Percentiles rank a stretch among this genome's conserved stretches.
These are phyloP conservation scores for Hyphopichia burtonii DNA, from an alignment of 1,139 yeast species.

Conservation along the genomic window DNA sequence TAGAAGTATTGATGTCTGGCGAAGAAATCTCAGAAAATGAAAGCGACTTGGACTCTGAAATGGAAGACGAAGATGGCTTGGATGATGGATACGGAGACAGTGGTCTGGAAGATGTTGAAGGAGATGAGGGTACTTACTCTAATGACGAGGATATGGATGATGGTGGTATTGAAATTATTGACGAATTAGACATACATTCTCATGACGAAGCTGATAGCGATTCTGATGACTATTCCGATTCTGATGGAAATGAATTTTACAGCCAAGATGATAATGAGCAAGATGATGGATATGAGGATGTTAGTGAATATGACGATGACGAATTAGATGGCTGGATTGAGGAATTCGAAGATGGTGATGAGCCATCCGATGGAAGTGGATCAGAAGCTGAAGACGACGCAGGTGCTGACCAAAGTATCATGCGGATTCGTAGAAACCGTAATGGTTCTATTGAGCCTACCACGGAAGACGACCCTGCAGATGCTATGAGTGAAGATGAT, in stretches of 20 bases:
- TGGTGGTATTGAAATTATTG: slow-evolving; percentile 42
- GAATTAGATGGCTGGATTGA: slow-evolving; percentile 48
- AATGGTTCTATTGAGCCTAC: slow-evolving; percentile 1
- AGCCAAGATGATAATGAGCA: slow-evolving; percentile 29
- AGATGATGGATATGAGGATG: slow-evolving; percentile 25
- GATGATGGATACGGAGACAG: slow-evolving; percentile 10
- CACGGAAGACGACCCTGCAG: slow-evolving; percentile 1
- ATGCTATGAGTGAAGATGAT: slow-evolving; percentile 20
- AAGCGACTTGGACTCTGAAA: slow-evolving; percentile 15
- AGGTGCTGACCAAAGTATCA: neutral
- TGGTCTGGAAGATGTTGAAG: slow-evolving; percentile 12
- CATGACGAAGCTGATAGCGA: slow-evolving; percentile 11
- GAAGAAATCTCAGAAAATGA: slow-evolving; percentile 21
- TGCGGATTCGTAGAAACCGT: slow-evolving; percentile 1
- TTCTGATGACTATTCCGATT: slow-evolving; percentile 7
- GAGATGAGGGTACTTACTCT: slow-evolving; percentile 17
- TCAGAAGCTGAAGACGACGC: slow-evolving; percentile 4
- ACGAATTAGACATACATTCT: slow-evolving; percentile 36
- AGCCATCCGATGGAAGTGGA: slow-evolving; percentile 9
- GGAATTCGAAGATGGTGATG: slow-evolving; percentile 33
- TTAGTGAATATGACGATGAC: slow-evolving; percentile 38
- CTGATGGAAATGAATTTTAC: slow-evolving; percentile 15
- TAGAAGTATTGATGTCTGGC: slow-evolving; percentile 37
- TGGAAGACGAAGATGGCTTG: slow-evolving; percentile 13
- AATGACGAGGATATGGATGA: slow-evolving; percentile 29